Base-by-base conservation (phyloP, 2,329 filamentous ascomycete genomes). In the Paraphoma sp. region DNA sequence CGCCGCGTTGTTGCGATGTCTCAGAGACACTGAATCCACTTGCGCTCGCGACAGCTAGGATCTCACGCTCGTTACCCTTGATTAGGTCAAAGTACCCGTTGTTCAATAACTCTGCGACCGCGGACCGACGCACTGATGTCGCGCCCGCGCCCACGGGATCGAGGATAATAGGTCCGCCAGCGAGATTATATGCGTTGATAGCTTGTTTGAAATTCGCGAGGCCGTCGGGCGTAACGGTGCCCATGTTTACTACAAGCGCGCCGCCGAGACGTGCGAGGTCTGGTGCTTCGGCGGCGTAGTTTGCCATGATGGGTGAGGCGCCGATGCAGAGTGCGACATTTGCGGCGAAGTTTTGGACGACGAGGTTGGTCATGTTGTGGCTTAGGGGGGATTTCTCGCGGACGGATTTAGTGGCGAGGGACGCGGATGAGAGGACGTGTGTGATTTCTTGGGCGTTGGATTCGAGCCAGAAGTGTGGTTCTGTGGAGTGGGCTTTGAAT, bases 281-380 rank as follows among this genome's bases (percentile, higher is more conserved):
- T 7, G 79, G 74, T 0, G 93, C 93, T 81, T 98, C 94, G 48
- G 88, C 86, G 28, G 88, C 91, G 68, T 93, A 91, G 75, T 91
- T 93, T 7, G 93, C 89, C 94, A 98, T 98, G 76, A 97, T 97
- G 40, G 94, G 94, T 17, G 90, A 95, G 11, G 91, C 90, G 36
- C 94, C 94, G 50, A 96, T 84, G 33, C 89, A 87, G 14, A 97
- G 84, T 40, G 92, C 92, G 3, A 97, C 89, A 71, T 96, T 97
- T 50, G 95, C 94, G 14, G 93, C 91, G 69, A 98, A 91, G 78
- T 97, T 97, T 71, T 97, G 93, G 18, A 97, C 94, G 0, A 98
- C 94, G 50, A 93, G 83, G 74, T 98, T 98, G 51, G 95, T 98
- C 92, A 98, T 98, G 78, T 97, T 97, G 79, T 98, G 94, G 48